A percentile compares a stretch with the other conserved stretches of the same genome.
Conservation (phyloP, 139 green algal genomes). For the Edaphochlamys debaryana region DNA sequence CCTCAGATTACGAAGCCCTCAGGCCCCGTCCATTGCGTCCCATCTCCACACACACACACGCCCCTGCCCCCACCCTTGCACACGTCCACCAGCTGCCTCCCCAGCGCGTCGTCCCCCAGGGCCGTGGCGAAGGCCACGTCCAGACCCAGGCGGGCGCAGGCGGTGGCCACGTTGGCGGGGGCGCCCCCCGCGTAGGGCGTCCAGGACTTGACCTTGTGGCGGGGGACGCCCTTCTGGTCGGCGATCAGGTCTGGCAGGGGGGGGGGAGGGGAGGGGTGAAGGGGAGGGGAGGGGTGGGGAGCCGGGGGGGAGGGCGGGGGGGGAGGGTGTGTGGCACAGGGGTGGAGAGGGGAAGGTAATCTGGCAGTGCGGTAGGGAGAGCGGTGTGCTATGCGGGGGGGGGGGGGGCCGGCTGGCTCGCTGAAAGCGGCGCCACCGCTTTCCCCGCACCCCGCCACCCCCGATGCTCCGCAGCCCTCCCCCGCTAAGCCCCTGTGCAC, state of each 20-base stretch:
- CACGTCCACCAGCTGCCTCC: conserved; percentile 75
- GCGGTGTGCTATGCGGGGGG: no score
- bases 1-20: no score
- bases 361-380: no score
- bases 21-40: no score
- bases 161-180: conserved; percentile 83
- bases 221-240: conserved; percentile 76
- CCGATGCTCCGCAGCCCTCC: no score
- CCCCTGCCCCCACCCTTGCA: conserved; percentile 60
- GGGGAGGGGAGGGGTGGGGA: background rate
- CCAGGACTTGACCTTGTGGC: conserved; percentile 82
- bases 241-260: conserved; percentile 81
- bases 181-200: conserved; percentile 88
- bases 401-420: no score
- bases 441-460: no score
- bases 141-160: conserved; percentile 65
- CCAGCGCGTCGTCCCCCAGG: conserved; percentile 81
- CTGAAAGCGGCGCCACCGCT: no score
- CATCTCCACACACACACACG: no score
- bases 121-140: conserved; percentile 72
- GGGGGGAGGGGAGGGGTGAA: background rate
- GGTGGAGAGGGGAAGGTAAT: no score
- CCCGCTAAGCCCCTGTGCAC: no score
- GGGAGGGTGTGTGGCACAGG: no score
- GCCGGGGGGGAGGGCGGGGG: background rate